Evolutionary conservation across 2,329 filamentous ascomycete genomes (phyloP), one percentile per base, ranked within the genome.

Genomic region (Diaporthe caulivora): DNA sequence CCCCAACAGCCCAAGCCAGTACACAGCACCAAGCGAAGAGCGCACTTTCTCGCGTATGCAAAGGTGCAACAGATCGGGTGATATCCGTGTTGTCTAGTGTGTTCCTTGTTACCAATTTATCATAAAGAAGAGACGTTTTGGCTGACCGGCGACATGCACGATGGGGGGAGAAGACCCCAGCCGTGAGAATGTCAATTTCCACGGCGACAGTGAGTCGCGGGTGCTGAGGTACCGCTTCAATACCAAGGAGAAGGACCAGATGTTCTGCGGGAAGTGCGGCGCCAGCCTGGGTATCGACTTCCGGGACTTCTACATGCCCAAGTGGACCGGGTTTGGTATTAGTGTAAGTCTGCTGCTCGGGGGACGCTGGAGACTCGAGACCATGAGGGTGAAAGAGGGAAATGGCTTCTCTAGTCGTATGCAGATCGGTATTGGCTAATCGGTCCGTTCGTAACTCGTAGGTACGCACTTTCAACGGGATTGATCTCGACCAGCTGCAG

Each of bases 181-280:
- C 2, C 82, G 84, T 49, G 77, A 81, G 3, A 78, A 86, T 47
- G 82, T 87, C 55, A 79, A 77, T 15, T 87, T 85, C 84, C 83
- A 86, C 74, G 81, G 85, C 75, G 79, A 80, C 75, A 81, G 83
- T n/a, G 81, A 79, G 58, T 76, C 78, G 65, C 79, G 80, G 51
- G 82, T 82, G 76, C 76, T 78, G 47, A 76, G 76, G 34, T 86
- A 86, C 78, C 81, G 78, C 70, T 88, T 87, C 83, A 87, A 87
- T 80, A 84, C 84, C 57, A 86, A 86, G 78, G 72, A 78, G 55
- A 85, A 84, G 74, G 85, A 86, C 74, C 86, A 87, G 77, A 82
- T 88, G 80, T 88, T 87, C 76, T 88, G 86, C 74, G 81, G 82
- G 40, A 82, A 83, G 74, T 88, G 86, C 77, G 85, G 86, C 18